A percentile compares a stretch with the other conserved stretches of the same genome.
phyloP scores from a whole-genome alignment of 495 filamentous ascomycete genomes.

The Glonium stellatum region DNA sequence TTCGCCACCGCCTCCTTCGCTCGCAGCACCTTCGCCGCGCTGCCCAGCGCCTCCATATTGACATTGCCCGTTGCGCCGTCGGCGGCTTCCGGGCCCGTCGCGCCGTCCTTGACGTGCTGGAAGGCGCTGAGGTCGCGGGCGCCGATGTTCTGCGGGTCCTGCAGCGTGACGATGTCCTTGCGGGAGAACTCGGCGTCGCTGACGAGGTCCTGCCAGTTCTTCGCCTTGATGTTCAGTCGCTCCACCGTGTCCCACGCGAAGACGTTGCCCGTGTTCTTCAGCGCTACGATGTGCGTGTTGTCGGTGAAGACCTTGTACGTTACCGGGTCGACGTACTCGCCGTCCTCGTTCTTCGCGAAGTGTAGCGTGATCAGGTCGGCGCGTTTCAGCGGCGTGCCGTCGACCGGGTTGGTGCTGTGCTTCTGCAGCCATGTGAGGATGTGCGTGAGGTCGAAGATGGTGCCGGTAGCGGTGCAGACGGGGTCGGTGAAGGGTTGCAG shows the following conservation, averaged over 20 bases:
- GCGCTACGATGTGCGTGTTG: slow-evolving; percentile 91
- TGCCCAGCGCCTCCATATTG: slow-evolving; percentile 70
- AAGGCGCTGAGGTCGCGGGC: slow-evolving; percentile 79
- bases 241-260: slow-evolving; percentile 95
- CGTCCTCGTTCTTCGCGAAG: slow-evolving; percentile 86
- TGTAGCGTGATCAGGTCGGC: slow-evolving; percentile 86
- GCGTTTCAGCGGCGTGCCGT: slow-evolving; percentile 66
- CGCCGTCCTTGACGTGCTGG: slow-evolving; percentile 82
- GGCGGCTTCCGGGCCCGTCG: slow-evolving; percentile 53
- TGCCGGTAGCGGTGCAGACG: slow-evolving; percentile 37
- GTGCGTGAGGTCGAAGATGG: slow-evolving; percentile 40
- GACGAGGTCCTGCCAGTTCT: slow-evolving; percentile 90
- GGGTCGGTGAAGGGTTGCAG: slow-evolving; percentile 66
- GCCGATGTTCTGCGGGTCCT: slow-evolving; percentile 90
- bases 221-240: slow-evolving; percentile 92
- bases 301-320: slow-evolving; percentile 97
- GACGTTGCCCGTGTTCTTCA: slow-evolving; percentile 85
- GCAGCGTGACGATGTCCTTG: slow-evolving; percentile 91
- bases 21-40: slow-evolving; percentile 79
- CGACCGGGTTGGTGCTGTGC: slow-evolving; percentile 79
- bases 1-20: slow-evolving; percentile 86
- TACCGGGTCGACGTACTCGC: slow-evolving; percentile 91
- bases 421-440: slow-evolving; percentile 80
- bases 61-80: slow-evolving; percentile 50
- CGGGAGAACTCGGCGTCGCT: slow-evolving; percentile 81